phyloP scores from a whole-genome alignment of 2,329 filamentous ascomycete species.

The Alternaria sp. region DNA sequence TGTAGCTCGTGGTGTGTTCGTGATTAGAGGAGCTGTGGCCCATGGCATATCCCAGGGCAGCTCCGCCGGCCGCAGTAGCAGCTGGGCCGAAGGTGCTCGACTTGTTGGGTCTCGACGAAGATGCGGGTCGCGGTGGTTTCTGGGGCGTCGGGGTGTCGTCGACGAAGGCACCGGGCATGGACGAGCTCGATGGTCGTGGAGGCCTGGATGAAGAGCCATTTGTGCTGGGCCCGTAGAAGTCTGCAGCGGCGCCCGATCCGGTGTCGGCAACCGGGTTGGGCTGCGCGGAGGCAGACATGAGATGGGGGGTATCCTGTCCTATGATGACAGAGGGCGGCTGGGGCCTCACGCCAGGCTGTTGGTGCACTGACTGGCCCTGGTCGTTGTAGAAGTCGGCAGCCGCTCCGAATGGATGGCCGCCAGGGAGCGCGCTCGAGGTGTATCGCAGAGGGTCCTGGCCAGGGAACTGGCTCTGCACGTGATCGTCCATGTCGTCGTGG shows the following conservation, averaged over 20 bases:
- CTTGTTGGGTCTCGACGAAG: slow-evolving; percentile 36
- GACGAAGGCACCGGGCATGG: slow-evolving; percentile 47
- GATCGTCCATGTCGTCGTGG: slow-evolving; percentile 49
- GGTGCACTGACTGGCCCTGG: slow-evolving; percentile 64
- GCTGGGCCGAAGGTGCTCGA: slow-evolving; percentile 44
- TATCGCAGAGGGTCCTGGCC: slow-evolving; percentile 60
- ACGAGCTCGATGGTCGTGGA: slow-evolving; percentile 33
- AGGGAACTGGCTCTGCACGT: slow-evolving; percentile 64
- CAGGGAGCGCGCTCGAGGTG: slow-evolving; percentile 54
- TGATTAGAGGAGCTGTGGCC: slow-evolving; percentile 42
- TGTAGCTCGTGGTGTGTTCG: slow-evolving; percentile 33
- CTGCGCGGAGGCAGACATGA: slow-evolving; percentile 59
- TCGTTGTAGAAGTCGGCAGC: slow-evolving; percentile 69
- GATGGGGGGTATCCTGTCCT: slow-evolving; percentile 60
- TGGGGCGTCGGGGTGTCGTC: slow-evolving; percentile 38
- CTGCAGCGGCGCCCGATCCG: slow-evolving; percentile 64
- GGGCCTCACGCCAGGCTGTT: slow-evolving; percentile 66
- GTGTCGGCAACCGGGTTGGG: slow-evolving; percentile 65
- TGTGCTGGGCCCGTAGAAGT: slow-evolving; percentile 56
- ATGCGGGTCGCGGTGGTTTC: slow-evolving; percentile 39
- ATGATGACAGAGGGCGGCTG: slow-evolving; percentile 60
- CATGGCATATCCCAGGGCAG: slow-evolving; percentile 52
- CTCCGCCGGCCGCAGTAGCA: slow-evolving; percentile 47
- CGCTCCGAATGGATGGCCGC: slow-evolving; percentile 54
- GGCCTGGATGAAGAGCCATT: slow-evolving; percentile 42